Evolutionary conservation across 345 rosid species (phyloP), one percentile per base, ranked within the genome.

Genomic region (Hypericum androsaemum): DNA sequence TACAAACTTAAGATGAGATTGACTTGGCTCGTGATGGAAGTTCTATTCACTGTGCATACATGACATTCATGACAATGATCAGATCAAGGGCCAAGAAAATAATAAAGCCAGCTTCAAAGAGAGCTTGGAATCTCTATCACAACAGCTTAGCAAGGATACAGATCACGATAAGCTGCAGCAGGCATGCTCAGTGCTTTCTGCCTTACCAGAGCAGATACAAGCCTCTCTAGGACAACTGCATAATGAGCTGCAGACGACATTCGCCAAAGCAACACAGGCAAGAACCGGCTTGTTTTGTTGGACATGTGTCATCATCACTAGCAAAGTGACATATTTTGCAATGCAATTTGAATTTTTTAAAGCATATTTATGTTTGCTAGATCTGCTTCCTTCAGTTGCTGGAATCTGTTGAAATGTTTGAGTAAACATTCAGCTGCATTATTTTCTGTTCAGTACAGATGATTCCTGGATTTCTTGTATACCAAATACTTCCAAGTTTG

Each of bases 71-170:
- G 44, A 65, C 60, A 38, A 63, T 22, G 4, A 74, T 58, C 77
- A 88, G 94, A 73, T 60, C 38, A 83, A 80, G 71, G 82, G 76
- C 56, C 89, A 81, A 45, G 87, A 77, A 51, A 82, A 71, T 56
- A 54, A 70, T 54, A 83, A 86, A 79, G 57, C 63, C 44, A 75
- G 77, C 62, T 54, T 83, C 57, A 76, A 68, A 57, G 83, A 68
- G 56, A 68, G 81, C 67, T 71, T 83, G 70, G 80, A 74, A 72
- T 75, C 79, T 42, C 53, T 86, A 59, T 74, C 80, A n/a, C 78
- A 86, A 55, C 85, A 77, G 63, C 53, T 75, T 57, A 62, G 63
- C 66, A 79, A 79, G 63, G 74, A 65, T 54, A 56, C 50, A 52
- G 56, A 56, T 43, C 74, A 70, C 64, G 83, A 82, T 9, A 80